These are phyloP conservation scores for Geosmithia putterillii DNA, from an alignment of 2,329 filamentous ascomycete genomes.

Conservation along the genomic window DNA sequence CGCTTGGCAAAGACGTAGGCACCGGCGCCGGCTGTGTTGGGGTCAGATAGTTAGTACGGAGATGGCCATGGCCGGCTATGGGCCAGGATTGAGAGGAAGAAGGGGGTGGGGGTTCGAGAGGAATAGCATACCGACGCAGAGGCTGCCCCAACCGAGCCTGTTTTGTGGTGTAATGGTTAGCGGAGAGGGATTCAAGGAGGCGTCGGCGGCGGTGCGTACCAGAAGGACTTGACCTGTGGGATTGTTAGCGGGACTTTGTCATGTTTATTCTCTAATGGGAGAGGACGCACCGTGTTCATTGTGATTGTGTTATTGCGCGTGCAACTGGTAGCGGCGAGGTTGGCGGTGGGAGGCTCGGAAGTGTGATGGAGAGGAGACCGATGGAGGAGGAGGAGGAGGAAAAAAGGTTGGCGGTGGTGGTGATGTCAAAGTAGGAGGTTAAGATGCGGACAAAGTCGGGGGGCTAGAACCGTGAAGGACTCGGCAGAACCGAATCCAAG, in stretches of 20 bases:
- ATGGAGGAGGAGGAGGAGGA: too few relatives aligned
- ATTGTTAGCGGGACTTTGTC: slow-evolving; percentile 13
- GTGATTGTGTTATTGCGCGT: not conserved
- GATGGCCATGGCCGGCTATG: too few relatives aligned
- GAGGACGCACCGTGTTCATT: slow-evolving; percentile 42
- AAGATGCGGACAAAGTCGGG: too few relatives aligned
- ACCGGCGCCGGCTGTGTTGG: slow-evolving; percentile 60
- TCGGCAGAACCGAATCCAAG: too few relatives aligned
- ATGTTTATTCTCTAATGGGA: too few relatives aligned
- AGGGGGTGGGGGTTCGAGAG: not conserved
- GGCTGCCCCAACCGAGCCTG: slow-evolving; percentile 84
- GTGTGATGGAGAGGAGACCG: too few relatives aligned
- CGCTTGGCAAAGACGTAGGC: slow-evolving; percentile 95
- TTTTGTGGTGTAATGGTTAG: slow-evolving; percentile 1
- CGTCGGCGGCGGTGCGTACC: slow-evolving; percentile 30
- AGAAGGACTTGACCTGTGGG: slow-evolving; percentile 50
- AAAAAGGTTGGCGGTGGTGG: too few relatives aligned
- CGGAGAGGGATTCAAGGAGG: not conserved
- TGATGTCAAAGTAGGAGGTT: too few relatives aligned
- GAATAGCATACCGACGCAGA: slow-evolving; percentile 61
- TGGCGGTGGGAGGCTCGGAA: too few relatives aligned
- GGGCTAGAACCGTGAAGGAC: too few relatives aligned
- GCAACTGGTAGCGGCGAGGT: not conserved
- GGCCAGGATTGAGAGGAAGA: not conserved
- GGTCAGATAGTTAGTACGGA: not conserved